phyloP scores from a whole-genome alignment of 176 grass and related monocot species.

The Raddia distichophylla region DNA sequence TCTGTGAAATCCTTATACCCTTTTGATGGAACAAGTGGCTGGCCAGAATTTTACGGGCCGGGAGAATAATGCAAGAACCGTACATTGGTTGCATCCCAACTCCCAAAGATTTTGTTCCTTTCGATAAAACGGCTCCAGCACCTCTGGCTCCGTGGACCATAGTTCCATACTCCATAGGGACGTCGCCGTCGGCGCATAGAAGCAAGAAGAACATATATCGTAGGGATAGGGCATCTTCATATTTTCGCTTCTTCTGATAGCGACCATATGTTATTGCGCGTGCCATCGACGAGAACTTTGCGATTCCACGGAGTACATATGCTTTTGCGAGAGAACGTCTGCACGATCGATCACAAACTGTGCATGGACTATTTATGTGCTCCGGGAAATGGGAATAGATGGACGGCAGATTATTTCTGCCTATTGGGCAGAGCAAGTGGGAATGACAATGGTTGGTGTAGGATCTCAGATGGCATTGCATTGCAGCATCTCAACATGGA shows the following conservation, averaged over 20 bases:
- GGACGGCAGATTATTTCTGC: not conserved
- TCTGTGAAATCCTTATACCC: not conserved
- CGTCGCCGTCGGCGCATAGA: not conserved
- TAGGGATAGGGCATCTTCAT: not conserved
- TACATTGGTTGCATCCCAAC: not conserved
- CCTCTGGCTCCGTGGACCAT: not conserved
- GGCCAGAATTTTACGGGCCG: not conserved
- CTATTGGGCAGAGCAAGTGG: not conserved
- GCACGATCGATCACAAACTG: not conserved
- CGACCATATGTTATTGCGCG: not conserved
- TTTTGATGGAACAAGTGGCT: not conserved
- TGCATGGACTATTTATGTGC: not conserved
- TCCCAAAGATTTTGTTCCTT: slow-evolving; percentile 16
- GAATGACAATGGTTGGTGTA: not conserved
- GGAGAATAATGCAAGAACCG: not conserved
- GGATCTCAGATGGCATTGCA: not conserved
- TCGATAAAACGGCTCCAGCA: not conserved
- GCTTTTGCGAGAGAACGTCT: not conserved
- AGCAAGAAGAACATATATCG: not conserved
- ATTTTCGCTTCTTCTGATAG: not conserved
- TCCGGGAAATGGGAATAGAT: not conserved
- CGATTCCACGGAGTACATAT: not conserved
- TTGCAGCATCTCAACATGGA: not conserved
- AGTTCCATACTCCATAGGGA: not conserved
- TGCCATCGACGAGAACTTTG: not conserved